Evolutionary conservation across 352 stramenopile species (phyloP).

Genomic region (Globisporangium emineosum): DNA sequence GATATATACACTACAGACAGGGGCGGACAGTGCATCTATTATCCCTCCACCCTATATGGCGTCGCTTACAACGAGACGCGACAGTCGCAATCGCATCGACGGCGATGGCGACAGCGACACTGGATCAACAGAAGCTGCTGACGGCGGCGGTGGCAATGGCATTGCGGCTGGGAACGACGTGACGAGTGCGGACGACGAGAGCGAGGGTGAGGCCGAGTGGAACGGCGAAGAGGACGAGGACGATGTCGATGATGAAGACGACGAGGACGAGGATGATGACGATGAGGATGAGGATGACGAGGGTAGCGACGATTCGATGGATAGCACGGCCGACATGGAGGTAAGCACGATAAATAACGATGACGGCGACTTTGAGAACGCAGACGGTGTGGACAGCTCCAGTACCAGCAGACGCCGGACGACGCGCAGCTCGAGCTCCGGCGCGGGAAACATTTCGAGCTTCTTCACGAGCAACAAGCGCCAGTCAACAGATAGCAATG

Average conservation of each 20-base stretch:
- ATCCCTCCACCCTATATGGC: neutral
- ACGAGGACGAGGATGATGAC: constrained; percentile 22
- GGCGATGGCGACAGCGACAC: neutral
- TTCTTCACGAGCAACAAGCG: constrained; percentile 7
- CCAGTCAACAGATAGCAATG: neutral
- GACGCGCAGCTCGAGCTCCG: neutral
- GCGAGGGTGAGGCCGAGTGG: constrained; percentile 25
- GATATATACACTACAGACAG: neutral
- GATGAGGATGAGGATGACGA: constrained; percentile 19
- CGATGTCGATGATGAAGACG: constrained; percentile 13
- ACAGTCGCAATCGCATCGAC: neutral
- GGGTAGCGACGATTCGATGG: constrained; percentile 22
- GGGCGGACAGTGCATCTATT: neutral
- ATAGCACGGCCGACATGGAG: constrained; percentile 17
- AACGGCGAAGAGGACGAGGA: constrained; percentile 13
- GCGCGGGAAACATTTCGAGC: neutral
- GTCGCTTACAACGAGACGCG: constrained; percentile 8
- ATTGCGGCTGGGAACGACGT: neutral
- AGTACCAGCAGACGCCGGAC: neutral
- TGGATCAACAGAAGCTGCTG: neutral
- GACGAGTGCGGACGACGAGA: constrained; percentile 12
- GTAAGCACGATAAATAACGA: constrained; percentile 16
- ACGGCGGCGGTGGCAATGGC: too few species aligned
- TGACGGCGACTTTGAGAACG: constrained; percentile 9
- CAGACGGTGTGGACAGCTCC: neutral